Base-by-base conservation (phyloP, 352 stramenopile genomes). In the Blastocystis hominis region DNA sequence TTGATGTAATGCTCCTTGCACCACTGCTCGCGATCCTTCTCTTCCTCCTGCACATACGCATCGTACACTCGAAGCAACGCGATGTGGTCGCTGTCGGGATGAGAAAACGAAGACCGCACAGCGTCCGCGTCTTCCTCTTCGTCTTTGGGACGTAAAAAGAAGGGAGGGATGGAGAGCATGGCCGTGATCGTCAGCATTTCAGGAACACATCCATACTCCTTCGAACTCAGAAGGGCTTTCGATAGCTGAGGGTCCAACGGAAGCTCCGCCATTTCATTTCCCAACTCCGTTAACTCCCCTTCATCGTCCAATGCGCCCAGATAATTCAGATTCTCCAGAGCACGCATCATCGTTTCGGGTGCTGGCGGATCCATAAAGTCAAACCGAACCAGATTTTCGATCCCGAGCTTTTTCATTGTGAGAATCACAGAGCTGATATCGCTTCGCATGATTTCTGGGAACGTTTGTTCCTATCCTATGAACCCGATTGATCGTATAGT, bases 321-420 rank as follows among this genome's bases (percentile, higher is more conserved):
- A 88, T 98, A 98, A 89, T 98, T 98, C 54, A 99, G 91, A 89
- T 97, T 93, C 89, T 99, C 96, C 53, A 99, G 90, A 46, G 96
- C 96, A 89, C 96, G 92, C 95, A 98, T 99, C 30, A 99, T 90
- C 46, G 96, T 98, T 89, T 99, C 96, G 0, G 96, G 95, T 17
- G 96, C 95, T 24, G 96, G 96, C 47, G 96, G 96, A 88, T 99
- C 96, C 95, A 99, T 98, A 86, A 98, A 99, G 92, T 99, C 96
- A 88, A 98, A 98, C 89, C 98, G 93, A 2, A 98, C 96, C 5
- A 99, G 91, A 89, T 99, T 96, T 84, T 98, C 94, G 88, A 99
- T 98, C n/a, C 95, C 96, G 0, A 99, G 89, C 90, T 98, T 97
- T 89, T 98, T 92, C 61, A 99, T 91, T 55, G 95, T 98, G 38